A percentile compares a stretch with the other conserved stretches of the same genome.
Evolutionary conservation across 2,329 filamentous ascomycete genomes (phyloP).

Genomic region (Periconia macrospinosa): DNA sequence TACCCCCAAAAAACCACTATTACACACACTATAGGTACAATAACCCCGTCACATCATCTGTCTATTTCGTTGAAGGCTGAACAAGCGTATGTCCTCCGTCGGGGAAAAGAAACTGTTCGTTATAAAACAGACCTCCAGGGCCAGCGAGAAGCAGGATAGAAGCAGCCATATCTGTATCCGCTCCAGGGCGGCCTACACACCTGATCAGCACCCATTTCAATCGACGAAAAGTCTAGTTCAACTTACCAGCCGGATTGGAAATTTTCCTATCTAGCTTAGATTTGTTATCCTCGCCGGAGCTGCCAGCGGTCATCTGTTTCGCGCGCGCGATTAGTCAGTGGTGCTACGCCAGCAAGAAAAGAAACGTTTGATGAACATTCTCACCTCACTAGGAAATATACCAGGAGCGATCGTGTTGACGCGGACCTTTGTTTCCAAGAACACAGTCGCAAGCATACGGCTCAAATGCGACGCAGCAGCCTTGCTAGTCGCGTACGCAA

Average conservation of each 20-base stretch:
- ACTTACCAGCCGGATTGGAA: constrained; percentile 47
- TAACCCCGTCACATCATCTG: too few species aligned
- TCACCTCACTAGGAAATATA: constrained; percentile 45
- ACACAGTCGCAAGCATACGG: constrained; percentile 51
- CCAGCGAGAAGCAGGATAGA: constrained; percentile 56
- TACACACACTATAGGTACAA: too few species aligned
- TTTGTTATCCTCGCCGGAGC: constrained; percentile 52
- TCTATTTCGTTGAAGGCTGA: constrained; percentile 28
- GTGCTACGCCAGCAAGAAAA: too few species aligned
- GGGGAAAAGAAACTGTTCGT: constrained; percentile 57
- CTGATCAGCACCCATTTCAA: background rate
- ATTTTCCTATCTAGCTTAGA: constrained; percentile 45
- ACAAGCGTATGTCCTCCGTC: constrained; percentile 46
- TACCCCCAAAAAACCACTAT: too few species aligned
- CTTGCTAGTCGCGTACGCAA: constrained; percentile 56
- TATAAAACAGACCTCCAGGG: constrained; percentile 55
- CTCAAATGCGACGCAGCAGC: constrained; percentile 51
- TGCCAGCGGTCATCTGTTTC: constrained; percentile 54
- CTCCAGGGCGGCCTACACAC: constrained; percentile 34
- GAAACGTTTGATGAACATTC: background rate
- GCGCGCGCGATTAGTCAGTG: constrained; percentile 25
- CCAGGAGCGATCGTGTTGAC: constrained; percentile 51
- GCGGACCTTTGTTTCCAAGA: constrained; percentile 46
- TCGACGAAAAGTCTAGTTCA: constrained; percentile 13
- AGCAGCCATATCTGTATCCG: constrained; percentile 56